Evolutionary conservation across 1,139 yeast species (phyloP).

Genomic region (Pneumocystis carinii): DNA sequence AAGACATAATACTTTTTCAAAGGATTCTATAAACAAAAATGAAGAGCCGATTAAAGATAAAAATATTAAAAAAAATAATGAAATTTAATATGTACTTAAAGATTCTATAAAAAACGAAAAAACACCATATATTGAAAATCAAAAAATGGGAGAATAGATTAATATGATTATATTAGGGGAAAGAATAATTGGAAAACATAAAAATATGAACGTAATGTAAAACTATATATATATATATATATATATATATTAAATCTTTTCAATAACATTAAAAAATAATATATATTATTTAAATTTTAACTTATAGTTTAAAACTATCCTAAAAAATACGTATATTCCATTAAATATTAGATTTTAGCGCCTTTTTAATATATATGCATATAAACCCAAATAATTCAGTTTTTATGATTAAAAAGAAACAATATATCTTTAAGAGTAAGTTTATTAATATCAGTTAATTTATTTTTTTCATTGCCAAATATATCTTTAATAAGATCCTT

Average conservation of each 20-base stretch:
- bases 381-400: neutral
- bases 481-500: constrained; percentile 21
- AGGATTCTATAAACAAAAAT: neutral
- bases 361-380: too few relatives aligned
- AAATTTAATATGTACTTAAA: neutral
- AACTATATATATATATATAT: neutral
- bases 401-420: neutral
- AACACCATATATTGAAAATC: neutral
- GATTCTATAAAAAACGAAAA: neutral
- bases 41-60: neutral
- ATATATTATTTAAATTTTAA: too few relatives aligned
- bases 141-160: neutral
- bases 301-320: too few relatives aligned
- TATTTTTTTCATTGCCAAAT: neutral
- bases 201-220: neutral
- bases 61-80: neutral
- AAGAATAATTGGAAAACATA: neutral
- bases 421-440: neutral
- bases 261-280: too few relatives aligned
- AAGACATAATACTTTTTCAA: neutral
- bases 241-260: neutral
- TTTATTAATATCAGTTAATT: neutral
- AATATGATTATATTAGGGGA: neutral
- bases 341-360: too few relatives aligned
- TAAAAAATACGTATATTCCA: too few relatives aligned